Percentiles rank a stretch among this genome's conserved stretches.
These are phyloP conservation scores for Schwanniomyces pseudopolymorphus DNA, from an alignment of 805 yeast genomes.

Conservation along the genomic window DNA sequence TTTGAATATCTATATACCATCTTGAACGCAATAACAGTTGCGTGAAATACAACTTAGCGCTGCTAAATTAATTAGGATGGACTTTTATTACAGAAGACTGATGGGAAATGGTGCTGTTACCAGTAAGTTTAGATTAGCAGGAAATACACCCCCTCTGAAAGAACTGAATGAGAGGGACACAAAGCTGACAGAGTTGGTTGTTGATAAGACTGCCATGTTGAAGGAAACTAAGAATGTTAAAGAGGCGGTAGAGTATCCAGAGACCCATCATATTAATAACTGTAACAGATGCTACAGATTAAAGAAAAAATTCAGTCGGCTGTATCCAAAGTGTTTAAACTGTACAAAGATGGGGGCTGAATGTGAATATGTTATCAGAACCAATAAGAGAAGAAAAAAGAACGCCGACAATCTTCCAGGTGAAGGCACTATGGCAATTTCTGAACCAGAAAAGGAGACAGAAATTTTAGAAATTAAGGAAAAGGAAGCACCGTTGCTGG, in stretches of 20 bases:
- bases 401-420: conserved; percentile 3
- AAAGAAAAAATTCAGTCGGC: conserved; percentile 42
- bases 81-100: conserved; percentile 34
- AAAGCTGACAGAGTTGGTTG: not conserved
- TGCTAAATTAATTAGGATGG: conserved; percentile 31
- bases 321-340: conserved; percentile 36
- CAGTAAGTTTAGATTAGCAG: conserved; percentile 29
- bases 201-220: not conserved
- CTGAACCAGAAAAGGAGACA: conserved; percentile 1
- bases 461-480: conserved; percentile 4
- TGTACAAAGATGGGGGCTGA: conserved; percentile 34
- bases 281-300: conserved; percentile 41
- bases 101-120: conserved; percentile 41
- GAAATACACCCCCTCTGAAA: conserved; percentile 13
- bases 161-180: conserved; percentile 14
- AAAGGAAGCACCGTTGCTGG: not conserved
- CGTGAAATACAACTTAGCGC: too few species aligned
- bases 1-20: not conserved
- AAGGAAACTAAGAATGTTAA: not conserved
- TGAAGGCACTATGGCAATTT: conserved; percentile 1
- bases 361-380: conserved; percentile 37
- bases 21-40: too few species aligned
- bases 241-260: conserved; percentile 8
- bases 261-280: conserved; percentile 35
- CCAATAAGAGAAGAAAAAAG: conserved; percentile 24